Percentiles rank a stretch among this genome's conserved stretches.
phyloP scores from a whole-genome alignment of 148 eudicot species.

The Cornus controversa region DNA sequence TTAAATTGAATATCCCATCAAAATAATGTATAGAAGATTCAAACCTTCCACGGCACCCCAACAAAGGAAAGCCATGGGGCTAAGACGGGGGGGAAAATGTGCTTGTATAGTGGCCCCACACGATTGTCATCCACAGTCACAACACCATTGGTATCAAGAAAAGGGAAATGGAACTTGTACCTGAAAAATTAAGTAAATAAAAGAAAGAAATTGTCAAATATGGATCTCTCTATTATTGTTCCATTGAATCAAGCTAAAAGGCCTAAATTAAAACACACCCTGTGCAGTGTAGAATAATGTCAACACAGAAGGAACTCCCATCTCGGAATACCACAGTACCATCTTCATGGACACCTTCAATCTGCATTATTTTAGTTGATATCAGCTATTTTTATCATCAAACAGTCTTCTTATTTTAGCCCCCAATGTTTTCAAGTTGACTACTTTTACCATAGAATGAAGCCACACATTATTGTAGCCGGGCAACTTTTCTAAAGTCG shows the following conservation, averaged over 20 bases:
- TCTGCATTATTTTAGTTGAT: slow-evolving; percentile 42
- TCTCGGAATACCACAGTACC: slow-evolving; percentile 65
- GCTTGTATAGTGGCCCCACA: slow-evolving; percentile 92
- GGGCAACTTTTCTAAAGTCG: slow-evolving; percentile 32
- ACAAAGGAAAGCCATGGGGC: slow-evolving; percentile 93
- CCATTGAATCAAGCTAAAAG: no score
- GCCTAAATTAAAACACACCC: slow-evolving; percentile 51
- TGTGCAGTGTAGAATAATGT: slow-evolving; percentile 85
- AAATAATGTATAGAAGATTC: neutral
- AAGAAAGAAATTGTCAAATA: neutral
- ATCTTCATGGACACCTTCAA: slow-evolving; percentile 58
- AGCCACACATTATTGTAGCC: slow-evolving; percentile 78
- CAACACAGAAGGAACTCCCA: slow-evolving; percentile 54
- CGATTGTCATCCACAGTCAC: slow-evolving; percentile 81
- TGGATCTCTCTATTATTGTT: neutral
- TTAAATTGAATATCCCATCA: neutral
- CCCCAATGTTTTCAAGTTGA: slow-evolving; percentile 3
- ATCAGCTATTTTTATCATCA: slow-evolving; percentile 14
- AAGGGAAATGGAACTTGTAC: slow-evolving; percentile 87
- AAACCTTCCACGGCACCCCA: slow-evolving; percentile 89
- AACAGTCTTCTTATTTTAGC: neutral
- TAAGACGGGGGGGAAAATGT: slow-evolving; percentile 76
- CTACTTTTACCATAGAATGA: slow-evolving; percentile 69
- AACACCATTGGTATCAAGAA: slow-evolving; percentile 55
- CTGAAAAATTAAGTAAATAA: slow-evolving; percentile 26